phyloP scores from a whole-genome alignment of 2,329 filamentous ascomycete genomes.

The Neopestalotiopsis rosae region DNA sequence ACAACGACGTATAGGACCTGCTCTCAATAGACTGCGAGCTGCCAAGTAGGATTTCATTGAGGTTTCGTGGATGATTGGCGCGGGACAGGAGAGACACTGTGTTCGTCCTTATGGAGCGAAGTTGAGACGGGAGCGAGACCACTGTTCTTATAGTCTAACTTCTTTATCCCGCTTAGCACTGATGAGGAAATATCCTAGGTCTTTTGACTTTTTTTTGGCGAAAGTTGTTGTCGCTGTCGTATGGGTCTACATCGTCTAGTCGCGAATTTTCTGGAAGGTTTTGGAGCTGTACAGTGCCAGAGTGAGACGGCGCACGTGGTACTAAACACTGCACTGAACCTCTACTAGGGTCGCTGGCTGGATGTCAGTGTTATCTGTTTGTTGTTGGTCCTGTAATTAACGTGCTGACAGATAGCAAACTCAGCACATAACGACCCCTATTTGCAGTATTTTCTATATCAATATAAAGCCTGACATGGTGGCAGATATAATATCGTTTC shows the following conservation, averaged over 20 bases:
- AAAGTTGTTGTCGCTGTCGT: not conserved
- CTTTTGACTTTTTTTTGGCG: not conserved
- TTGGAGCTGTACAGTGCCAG: not conserved
- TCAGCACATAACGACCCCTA: no score
- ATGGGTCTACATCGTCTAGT: not conserved
- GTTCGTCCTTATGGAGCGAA: not conserved
- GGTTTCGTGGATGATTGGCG: not conserved
- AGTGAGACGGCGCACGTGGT: not conserved
- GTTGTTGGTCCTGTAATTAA: not conserved
- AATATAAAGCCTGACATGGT: no score
- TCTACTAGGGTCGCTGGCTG: not conserved
- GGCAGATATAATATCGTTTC: no score
- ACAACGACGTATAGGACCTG: not conserved
- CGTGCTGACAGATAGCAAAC: not conserved
- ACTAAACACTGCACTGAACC: not conserved
- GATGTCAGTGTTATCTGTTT: not conserved
- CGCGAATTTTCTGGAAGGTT: slow-evolving; percentile 6
- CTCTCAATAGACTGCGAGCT: slow-evolving; percentile 5
- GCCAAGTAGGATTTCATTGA: slow-evolving; percentile 13
- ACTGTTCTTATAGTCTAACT: not conserved
- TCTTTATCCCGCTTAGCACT: not conserved
- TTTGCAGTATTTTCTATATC: no score
- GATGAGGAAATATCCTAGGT: not conserved
- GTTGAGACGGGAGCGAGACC: not conserved
- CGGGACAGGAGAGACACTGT: slow-evolving; percentile 9